Base-by-base conservation (phyloP, 1,139 yeast species). In the Yamadazyma conglobata region DNA sequence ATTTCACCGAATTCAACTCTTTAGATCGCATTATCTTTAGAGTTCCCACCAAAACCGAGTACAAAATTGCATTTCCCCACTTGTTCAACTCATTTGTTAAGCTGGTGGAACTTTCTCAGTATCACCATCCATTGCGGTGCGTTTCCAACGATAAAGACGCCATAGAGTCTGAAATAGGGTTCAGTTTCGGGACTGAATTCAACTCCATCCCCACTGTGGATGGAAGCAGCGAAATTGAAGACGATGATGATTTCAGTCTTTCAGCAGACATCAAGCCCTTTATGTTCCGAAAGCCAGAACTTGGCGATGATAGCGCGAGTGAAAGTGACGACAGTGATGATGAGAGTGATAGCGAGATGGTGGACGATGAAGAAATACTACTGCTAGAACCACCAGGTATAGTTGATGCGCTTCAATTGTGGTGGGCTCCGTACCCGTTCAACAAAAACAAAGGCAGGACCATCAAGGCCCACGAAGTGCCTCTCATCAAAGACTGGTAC, bases 381-480 rank as follows among this genome's bases (percentile, higher is more conserved):
- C 30, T 53, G 6, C 15, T 60, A 3, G 67, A 58, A 20, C 68
- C 69, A 2, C 42, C 46, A 19, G 71, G 73, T 15, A 67, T 83
- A 0, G 58, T 70, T 2, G 70, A 70, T 22, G 87, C 95, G 0
- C 48, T 89, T 2, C 67, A 74, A 18, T 60, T 89, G 16, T 78
- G 79, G 66, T 71, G 80, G 71, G 88, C 97, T 0, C 89, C 96
- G 3, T 77, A 67, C 44, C 98, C 99, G 0, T 91, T 84, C 54
- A 81, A 87, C 44, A 70, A 75, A 24, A 73, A 86, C 18, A 72
- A 79, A 22, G 95, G 95, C 0, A 61, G 56, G 18, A 86, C 72
- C 47, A 77, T 76, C 0, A 70, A 97, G 43, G 94, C 97, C 0
- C 86, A 91, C 52, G 98, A 93, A 58, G 94, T 88, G 5, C 78